These are phyloP conservation scores for Pleurotus cornucopiae DNA, from an alignment of 768 basidiomycete species.

Conservation along the genomic window DNA sequence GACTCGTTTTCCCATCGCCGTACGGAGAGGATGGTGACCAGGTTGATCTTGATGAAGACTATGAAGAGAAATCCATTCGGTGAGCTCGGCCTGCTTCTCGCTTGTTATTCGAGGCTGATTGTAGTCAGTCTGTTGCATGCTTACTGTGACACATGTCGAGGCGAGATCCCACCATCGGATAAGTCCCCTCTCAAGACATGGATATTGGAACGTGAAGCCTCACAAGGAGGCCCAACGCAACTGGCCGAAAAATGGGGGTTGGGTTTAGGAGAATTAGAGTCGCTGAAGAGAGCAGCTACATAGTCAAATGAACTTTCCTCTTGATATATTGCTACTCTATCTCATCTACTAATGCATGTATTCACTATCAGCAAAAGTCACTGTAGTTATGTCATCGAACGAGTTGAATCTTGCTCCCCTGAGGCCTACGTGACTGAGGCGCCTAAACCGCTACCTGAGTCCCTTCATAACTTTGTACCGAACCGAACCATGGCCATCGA, in stretches of 20 bases:
- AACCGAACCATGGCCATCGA: conserved; percentile 61
- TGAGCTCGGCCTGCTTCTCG: conserved; percentile 20
- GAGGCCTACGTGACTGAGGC: too few relatives aligned
- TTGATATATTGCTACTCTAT: too few relatives aligned
- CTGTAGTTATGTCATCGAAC: too few relatives aligned
- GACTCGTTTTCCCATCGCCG: conserved; percentile 53
- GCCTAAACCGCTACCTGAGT: too few relatives aligned
- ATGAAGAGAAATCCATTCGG: conserved; percentile 63
- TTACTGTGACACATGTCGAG: conserved; percentile 39
- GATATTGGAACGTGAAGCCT: conserved; percentile 20
- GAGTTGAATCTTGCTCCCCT: too few relatives aligned
- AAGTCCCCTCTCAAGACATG: conserved; percentile 23
- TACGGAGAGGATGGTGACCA: conserved; percentile 66
- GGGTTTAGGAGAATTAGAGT: conserved; percentile 19
- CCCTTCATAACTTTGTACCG: too few relatives aligned
- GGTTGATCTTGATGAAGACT: conserved; percentile 51
- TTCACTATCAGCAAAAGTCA: too few relatives aligned
- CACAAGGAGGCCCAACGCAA: conserved; percentile 12
- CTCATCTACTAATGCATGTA: too few relatives aligned
- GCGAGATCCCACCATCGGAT: conserved; percentile 22
- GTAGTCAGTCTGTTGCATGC: conserved; percentile 44
- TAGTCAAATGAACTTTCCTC: background rate
- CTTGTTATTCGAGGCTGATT: background rate
- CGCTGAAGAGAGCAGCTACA: conserved; percentile 10
- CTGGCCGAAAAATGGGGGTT: conserved; percentile 26